Percentiles rank a stretch among this genome's conserved stretches.
Conservation (phyloP, 202 grass and related monocot genomes). For the Digitaria exilis region DNA sequence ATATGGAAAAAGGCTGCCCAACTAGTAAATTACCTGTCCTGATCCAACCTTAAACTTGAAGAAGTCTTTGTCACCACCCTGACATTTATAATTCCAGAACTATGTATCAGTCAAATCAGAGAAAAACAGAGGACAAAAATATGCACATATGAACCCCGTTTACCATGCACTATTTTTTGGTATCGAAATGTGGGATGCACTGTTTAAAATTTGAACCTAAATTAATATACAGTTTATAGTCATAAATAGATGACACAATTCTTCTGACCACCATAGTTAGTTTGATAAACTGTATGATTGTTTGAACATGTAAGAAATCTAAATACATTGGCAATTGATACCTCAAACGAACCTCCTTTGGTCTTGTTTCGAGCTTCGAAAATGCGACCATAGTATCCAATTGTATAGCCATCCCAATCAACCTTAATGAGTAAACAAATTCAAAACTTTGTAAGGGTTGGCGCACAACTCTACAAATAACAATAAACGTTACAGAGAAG, state of each 20-base stretch:
- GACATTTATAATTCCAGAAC: conserved; percentile 46
- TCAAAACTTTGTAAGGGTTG: conserved; percentile 48
- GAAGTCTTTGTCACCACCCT: conserved; percentile 98
- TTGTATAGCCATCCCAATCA: conserved; percentile 99
- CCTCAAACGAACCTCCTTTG: conserved; percentile 98
- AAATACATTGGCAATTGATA: conserved; percentile 36
- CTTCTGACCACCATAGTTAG: background rate
- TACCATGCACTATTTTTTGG: background rate
- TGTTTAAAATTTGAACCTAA: background rate
- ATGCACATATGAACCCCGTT: background rate
- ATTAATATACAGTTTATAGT: background rate
- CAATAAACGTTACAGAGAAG: conserved; percentile 9
- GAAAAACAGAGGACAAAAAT: conserved; percentile 14
- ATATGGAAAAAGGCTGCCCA: background rate
- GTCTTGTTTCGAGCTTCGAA: conserved; percentile 99
- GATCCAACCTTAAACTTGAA: conserved; percentile 90
- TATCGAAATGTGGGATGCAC: background rate
- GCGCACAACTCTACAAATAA: conserved; percentile 37
- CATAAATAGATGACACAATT: background rate
- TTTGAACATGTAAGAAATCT: background rate
- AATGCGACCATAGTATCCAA: conserved; percentile 98
- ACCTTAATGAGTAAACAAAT: conserved; percentile 67
- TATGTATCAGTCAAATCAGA: background rate
- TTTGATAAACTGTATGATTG: background rate
- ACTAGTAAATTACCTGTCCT: conserved; percentile 71